A percentile compares a stretch with the other conserved stretches of the same genome.
Conservation (phyloP, 2,329 filamentous ascomycete species). For the Arachnopeziza araneosa region DNA sequence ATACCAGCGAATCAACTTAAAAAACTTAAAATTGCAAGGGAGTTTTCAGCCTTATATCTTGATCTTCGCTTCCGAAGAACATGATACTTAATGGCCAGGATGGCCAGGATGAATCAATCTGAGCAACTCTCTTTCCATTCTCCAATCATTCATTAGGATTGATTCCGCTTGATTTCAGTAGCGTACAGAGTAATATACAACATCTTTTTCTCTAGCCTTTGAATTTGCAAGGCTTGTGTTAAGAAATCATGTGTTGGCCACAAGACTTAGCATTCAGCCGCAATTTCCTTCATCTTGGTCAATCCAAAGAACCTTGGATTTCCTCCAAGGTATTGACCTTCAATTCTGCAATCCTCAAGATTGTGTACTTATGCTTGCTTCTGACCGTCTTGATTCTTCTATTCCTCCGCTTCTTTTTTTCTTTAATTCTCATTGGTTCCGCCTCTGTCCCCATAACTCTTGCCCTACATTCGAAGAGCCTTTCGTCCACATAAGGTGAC, state of each 20-base stretch:
- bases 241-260: not conserved
- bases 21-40: not conserved
- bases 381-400: conserved; percentile 67
- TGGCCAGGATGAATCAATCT: not conserved
- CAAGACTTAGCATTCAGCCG: not conserved
- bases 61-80: not conserved
- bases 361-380: conserved; percentile 89
- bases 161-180: not conserved
- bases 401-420: conserved; percentile 77
- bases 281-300: not conserved
- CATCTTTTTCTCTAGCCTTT: not conserved
- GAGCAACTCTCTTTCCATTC: not conserved
- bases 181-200: not conserved
- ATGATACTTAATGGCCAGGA: not conserved
- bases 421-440: conserved; percentile 69
- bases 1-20: not conserved
- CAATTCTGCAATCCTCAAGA: conserved; percentile 78
- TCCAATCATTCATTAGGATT: not conserved
- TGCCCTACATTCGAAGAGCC: conserved; percentile 78
- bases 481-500: conserved; percentile 73
- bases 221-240: not conserved
- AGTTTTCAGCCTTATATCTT: not conserved
- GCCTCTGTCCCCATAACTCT: conserved; percentile 79
- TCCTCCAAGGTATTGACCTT: conserved; percentile 40
- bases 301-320: conserved; percentile 25